Evolutionary conservation across 208 protist genomes (phyloP).

Genomic region (Acanthamoeba royreba): DNA sequence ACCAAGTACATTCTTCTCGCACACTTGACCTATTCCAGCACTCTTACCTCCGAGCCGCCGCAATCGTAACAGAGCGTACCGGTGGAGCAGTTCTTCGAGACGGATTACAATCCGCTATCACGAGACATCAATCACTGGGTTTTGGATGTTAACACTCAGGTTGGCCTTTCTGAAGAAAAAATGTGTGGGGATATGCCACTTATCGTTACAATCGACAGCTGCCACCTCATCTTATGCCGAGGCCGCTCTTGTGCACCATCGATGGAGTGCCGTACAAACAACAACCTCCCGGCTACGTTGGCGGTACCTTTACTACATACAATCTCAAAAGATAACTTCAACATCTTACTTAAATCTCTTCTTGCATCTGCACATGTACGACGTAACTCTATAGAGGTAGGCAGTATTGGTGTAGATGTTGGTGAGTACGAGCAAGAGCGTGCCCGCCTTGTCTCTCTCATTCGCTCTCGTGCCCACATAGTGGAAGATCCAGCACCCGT

Average conservation of each 20-base stretch:
- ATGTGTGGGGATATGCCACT: neutral
- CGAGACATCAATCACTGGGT: constrained; percentile 39
- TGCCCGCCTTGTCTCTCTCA: neutral
- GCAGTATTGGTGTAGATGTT: neutral
- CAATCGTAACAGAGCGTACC: neutral
- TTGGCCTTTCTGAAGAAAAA: neutral
- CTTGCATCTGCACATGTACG: neutral
- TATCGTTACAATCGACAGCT: neutral
- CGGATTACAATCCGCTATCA: neutral
- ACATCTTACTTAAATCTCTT: neutral
- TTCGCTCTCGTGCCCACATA: neutral
- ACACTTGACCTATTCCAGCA: neutral
- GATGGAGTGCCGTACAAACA: constrained; percentile 23
- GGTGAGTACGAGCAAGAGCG: constrained; percentile 29
- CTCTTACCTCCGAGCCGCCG: neutral
- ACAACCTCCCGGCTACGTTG: constrained; percentile 24
- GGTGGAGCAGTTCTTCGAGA: constrained; percentile 44
- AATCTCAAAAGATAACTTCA: neutral
- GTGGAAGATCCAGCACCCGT: neutral
- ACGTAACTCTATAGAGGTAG: neutral
- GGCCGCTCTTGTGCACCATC: constrained; percentile 18
- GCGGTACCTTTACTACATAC: neutral
- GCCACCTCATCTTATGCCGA: neutral
- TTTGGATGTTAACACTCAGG: constrained; percentile 8
- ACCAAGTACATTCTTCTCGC: neutral